Evolutionary conservation across 2,329 filamentous ascomycete genomes (phyloP), one percentile per base, ranked within the genome.

Genomic region (Nigrospora osmanthi): DNA sequence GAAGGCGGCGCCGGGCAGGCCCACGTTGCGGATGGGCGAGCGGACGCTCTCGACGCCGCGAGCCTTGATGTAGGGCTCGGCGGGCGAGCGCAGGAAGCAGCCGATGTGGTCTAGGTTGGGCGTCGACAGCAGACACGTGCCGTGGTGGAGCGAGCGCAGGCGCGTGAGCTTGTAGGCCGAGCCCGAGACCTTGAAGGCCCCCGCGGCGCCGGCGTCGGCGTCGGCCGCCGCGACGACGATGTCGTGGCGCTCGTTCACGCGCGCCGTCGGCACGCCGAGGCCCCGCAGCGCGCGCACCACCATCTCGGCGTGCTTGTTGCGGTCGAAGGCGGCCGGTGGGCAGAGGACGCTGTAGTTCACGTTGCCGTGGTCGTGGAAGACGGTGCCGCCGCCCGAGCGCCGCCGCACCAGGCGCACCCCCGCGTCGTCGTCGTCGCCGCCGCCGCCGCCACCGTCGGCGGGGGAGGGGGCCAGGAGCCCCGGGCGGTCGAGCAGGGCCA

Each of bases 291-390:
- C 90, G n/a, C 85, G 78, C 35, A 90, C 89, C 0, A 97, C 86
- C 89, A 97, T 95, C 59, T 89, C 80, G 13, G 89, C 91, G 67
- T 97, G 88, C 59, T 80, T 87, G 69, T 95, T 79, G 30, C 93
- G 80, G 50, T 91, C 85, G 61, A 97, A 97, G 1, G 66, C 68
- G 0, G 73, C 71, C 0, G 87, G 78, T 2, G 90, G 90, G 51
- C 83, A 89, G 40, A 95, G 94, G 44, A 97, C 88, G 60, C 85
- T 87, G 74, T 90, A 98, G 66, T 98, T 98, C 54, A 95, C 78
- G 62, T 98, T 98, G 44, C 91, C 91, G 36, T 73, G 67, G 63
- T 97, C 93, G 64, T 98, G 93, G 61, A 95, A 97, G 42, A 98
- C 93, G 2, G 93, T 82, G 38, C 93, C 93, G 40, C 93, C 93